phyloP scores from a whole-genome alignment of 2,329 filamentous ascomycete species.

The Dothiorella sarmentorum region DNA sequence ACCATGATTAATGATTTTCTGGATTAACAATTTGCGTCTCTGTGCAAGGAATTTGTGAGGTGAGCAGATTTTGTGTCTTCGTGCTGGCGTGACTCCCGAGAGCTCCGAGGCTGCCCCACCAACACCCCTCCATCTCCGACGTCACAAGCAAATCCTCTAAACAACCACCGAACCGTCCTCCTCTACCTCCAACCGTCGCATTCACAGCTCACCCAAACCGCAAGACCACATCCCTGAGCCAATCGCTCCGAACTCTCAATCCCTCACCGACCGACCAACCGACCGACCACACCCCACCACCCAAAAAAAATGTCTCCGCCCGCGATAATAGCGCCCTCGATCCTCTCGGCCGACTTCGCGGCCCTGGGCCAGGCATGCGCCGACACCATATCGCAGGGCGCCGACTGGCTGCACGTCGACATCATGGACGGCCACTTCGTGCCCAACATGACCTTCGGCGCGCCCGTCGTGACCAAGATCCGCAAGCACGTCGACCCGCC shows the following conservation, averaged over 20 bases:
- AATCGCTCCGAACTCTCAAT: not conserved
- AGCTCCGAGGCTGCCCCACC: slow-evolving; percentile 9
- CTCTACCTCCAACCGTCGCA: too few species aligned
- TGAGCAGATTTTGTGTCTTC: not conserved
- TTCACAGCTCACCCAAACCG: not conserved
- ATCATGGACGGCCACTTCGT: slow-evolving; percentile 96
- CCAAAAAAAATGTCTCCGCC: slow-evolving; percentile 77
- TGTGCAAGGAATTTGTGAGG: not conserved
- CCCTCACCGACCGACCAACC: not conserved
- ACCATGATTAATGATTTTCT: too few species aligned
- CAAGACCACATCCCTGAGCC: too few species aligned
- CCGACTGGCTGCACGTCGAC: slow-evolving; percentile 50
- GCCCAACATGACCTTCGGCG: slow-evolving; percentile 95
- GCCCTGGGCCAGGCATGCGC: slow-evolving; percentile 82
- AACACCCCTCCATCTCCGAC: slow-evolving; percentile 16
- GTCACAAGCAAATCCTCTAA: slow-evolving; percentile 4
- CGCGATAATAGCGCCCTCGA: slow-evolving; percentile 96
- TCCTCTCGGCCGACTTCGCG: slow-evolving; percentile 94
- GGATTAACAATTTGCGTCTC: not conserved
- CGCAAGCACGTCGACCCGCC: slow-evolving; percentile 79
- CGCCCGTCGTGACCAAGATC: slow-evolving; percentile 93
- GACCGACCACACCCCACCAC: slow-evolving; percentile 8
- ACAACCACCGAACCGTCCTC: not conserved
- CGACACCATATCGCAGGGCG: slow-evolving; percentile 78
- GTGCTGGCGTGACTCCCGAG: not conserved